Evolutionary conservation across 2,329 filamentous ascomycete species (phyloP), one percentile per base, ranked within the genome.

Genomic region (Neocatenulostroma microsporum): DNA sequence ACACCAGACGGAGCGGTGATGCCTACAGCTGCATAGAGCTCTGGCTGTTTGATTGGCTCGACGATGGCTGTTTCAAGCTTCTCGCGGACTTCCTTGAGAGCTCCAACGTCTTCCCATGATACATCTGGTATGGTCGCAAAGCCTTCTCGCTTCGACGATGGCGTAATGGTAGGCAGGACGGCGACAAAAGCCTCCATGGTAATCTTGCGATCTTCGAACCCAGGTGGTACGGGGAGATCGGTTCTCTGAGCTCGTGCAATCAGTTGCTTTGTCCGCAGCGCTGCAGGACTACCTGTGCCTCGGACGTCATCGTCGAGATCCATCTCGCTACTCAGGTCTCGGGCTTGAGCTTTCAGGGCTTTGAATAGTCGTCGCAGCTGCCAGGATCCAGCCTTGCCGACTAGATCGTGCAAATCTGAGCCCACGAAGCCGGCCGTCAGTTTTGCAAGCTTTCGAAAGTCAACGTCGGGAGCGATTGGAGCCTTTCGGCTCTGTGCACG

Each of bases 41-140:
- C 78, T 0, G 91, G 91, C 37, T 82, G 69, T 48, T 81, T 79
- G 62, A 98, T 96, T 1, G 88, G 88, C 14, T 86, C 80, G 28
- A 96, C 85, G 52, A 98, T 93, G 29, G 86, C 85, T 54, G 80
- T 79, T 49, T 83, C 72, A 5, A 98, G 78, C 56, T 91, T 81
- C 40, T 85, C 75, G 24, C 89, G 84, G 4, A 94, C 79, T n/a
- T 70, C 70, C 29, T 76, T 67, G 11, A 98, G 73, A 5, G 89
- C 89, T 41, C 91, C 91, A 35, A 98, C 87, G 54, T 96, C 83
- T 30, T 78, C 71, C 86, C 91, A 98, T 1, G 86, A 94, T 4
- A 91, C 89, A 56, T 88, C 81, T 6, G 91, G 91, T 29, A 96
- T 86, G 1, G 86, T 91, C 10, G 86, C 87, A 61, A 98, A 98